These are phyloP conservation scores for Cyberlindnera mississippiensis DNA, from an alignment of 805 yeast species.

Conservation along the genomic window DNA sequence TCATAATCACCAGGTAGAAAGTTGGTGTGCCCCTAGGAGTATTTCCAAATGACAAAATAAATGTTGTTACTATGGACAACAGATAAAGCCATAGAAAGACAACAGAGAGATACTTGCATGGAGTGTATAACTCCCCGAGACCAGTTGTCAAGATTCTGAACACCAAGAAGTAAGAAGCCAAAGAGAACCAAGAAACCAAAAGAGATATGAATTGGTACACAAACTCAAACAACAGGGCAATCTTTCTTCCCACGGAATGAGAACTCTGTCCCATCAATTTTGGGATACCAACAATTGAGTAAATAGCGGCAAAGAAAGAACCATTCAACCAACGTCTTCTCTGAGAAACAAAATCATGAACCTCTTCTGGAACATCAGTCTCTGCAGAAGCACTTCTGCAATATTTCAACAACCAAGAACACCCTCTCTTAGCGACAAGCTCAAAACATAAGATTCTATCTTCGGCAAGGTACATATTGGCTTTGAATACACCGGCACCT, in stretches of 20 bases:
- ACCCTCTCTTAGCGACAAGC: constrained; percentile 75
- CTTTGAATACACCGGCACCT: constrained; percentile 79
- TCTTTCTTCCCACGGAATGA: constrained; percentile 64
- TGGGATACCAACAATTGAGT: constrained; percentile 74
- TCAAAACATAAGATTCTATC: constrained; percentile 95
- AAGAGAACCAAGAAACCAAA: constrained; percentile 86
- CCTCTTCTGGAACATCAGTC: constrained; percentile 90
- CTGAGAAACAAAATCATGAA: constrained; percentile 85
- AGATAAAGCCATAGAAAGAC: constrained; percentile 83
- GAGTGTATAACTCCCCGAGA: constrained; percentile 63
- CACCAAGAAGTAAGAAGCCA: constrained; percentile 86
- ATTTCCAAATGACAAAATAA: constrained; percentile 89
- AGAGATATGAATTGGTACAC: constrained; percentile 71
- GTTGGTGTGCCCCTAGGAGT: constrained; percentile 86
- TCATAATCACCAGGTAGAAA: constrained; percentile 70
- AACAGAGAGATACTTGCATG: constrained; percentile 75
- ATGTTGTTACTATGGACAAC: constrained; percentile 76
- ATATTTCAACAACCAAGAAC: constrained; percentile 76
- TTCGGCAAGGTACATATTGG: constrained; percentile 96
- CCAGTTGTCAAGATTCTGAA: constrained; percentile 83
- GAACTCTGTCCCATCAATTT: constrained; percentile 69
- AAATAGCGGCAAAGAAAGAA: constrained; percentile 90
- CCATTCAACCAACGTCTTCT: constrained; percentile 97
- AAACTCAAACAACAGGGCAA: constrained; percentile 73
- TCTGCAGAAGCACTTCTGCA: constrained; percentile 88